Conservation (phyloP, 2,329 filamentous ascomycete genomes). For the Fusarium sp. region DNA sequence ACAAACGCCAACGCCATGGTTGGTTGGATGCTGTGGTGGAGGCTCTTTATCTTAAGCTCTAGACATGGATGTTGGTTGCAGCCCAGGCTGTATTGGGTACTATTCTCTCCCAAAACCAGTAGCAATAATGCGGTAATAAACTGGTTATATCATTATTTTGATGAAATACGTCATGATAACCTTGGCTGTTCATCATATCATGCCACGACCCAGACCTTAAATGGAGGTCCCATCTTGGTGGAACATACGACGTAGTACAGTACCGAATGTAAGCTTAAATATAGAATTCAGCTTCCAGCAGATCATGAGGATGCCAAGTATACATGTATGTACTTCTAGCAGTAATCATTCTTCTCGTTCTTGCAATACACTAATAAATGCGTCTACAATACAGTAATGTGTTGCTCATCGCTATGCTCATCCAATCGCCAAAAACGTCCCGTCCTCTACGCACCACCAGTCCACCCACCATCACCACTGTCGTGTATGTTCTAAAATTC, state of each 20-base stretch:
- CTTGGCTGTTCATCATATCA: conserved; percentile 23
- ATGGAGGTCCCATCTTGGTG: not conserved
- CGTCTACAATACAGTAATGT: conserved; percentile 3
- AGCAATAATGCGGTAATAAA: conserved; percentile 1
- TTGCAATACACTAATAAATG: not conserved
- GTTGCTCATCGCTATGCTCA: conserved; percentile 27
- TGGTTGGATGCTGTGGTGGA: conserved; percentile 47
- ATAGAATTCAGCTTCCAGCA: too few species aligned
- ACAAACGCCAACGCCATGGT: conserved; percentile 48
- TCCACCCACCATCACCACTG: conserved; percentile 5
- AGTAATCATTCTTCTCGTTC: not conserved
- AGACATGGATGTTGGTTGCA: conserved; percentile 1
- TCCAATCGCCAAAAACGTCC: conserved; percentile 6
- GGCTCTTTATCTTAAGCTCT: conserved; percentile 11
- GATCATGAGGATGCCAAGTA: too few species aligned
- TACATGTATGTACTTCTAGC: not conserved
- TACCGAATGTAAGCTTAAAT: too few species aligned
- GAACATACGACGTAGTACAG: too few species aligned
- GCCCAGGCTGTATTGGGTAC: conserved; percentile 1
- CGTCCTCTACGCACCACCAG: conserved; percentile 9
- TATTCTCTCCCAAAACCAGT: not conserved
- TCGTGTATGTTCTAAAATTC: conserved; percentile 10
- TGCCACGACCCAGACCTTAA: conserved; percentile 15
- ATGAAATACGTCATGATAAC: conserved; percentile 32
- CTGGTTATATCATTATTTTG: not conserved